Conservation (phyloP, 2,329 filamentous ascomycete genomes). For the Verticillium tricorpus region DNA sequence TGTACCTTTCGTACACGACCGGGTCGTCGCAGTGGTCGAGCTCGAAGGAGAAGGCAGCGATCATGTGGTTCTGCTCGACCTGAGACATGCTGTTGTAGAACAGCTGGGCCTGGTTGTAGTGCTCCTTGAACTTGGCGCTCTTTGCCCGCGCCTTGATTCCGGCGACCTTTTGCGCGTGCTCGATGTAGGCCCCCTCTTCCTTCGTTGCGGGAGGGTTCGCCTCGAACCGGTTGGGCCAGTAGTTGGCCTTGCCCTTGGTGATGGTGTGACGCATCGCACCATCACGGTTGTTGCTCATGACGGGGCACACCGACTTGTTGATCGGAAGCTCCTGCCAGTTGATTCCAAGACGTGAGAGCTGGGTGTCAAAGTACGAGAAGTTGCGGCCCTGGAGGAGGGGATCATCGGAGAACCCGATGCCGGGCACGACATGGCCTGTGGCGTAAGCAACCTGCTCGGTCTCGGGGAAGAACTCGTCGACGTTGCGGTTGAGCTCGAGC, state of each 20-base stretch:
- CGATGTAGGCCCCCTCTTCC: constrained; percentile 63
- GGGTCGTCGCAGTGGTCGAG: constrained; percentile 79
- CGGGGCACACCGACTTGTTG: constrained; percentile 69
- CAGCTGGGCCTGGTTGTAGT: constrained; percentile 72
- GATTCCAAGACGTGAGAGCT: constrained; percentile 64
- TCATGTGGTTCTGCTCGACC: constrained; percentile 61
- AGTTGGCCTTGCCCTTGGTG: constrained; percentile 68
- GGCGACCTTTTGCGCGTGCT: constrained; percentile 59
- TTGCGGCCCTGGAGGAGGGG: constrained; percentile 71
- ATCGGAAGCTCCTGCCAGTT: constrained; percentile 78
- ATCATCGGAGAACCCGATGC: constrained; percentile 73
- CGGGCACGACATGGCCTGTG: constrained; percentile 73
- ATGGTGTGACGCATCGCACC: constrained; percentile 70
- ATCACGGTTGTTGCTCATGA: constrained; percentile 74
- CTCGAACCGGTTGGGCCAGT: constrained; percentile 72
- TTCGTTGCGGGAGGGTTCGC: constrained; percentile 56
- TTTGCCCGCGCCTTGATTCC: constrained; percentile 68
- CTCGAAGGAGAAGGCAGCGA: constrained; percentile 61
- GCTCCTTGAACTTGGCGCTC: constrained; percentile 73
- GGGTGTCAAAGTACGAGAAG: constrained; percentile 62
- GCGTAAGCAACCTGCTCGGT: constrained; percentile 83
- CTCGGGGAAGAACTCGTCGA: constrained; percentile 78
- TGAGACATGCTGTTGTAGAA: constrained; percentile 75
- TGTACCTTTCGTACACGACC: constrained; percentile 68
- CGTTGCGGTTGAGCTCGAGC: constrained; percentile 72